Percentiles rank a stretch among this genome's conserved stretches.
Evolutionary conservation across 148 eudicot genomes (phyloP).

Genomic region (Linanthus parryae): DNA sequence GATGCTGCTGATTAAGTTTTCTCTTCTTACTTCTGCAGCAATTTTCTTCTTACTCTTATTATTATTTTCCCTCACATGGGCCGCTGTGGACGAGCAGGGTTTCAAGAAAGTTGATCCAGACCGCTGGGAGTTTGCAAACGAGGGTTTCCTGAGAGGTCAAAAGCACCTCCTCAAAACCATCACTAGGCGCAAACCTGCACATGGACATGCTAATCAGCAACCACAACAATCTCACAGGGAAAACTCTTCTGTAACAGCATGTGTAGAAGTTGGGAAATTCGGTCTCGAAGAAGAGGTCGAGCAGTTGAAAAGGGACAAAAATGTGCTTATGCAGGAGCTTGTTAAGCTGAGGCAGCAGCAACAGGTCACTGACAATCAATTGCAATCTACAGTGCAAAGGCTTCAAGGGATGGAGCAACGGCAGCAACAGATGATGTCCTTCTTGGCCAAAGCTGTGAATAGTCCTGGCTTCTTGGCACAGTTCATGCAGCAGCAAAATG

Average conservation of each 20-base stretch:
- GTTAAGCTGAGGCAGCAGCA: constrained; percentile 64
- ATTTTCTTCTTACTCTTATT: neutral
- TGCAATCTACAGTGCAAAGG: constrained; percentile 51
- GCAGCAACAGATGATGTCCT: constrained; percentile 75
- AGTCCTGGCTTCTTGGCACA: constrained; percentile 69
- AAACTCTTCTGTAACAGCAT: constrained; percentile 45
- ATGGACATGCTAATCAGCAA: constrained; percentile 31
- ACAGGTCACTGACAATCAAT: constrained; percentile 53
- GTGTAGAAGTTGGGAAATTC: constrained; percentile 69
- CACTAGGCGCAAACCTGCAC: constrained; percentile 43
- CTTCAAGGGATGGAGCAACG: constrained; percentile 68
- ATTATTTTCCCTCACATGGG: neutral
- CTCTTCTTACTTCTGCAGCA: neutral
- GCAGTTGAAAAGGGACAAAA: constrained; percentile 64
- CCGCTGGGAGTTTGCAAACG: constrained; percentile 74
- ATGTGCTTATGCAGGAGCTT: too few species aligned
- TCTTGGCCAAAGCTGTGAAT: constrained; percentile 59
- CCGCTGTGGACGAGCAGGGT: constrained; percentile 36
- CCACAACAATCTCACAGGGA: constrained; percentile 35
- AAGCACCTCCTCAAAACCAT: constrained; percentile 55
- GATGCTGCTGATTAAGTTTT: neutral
- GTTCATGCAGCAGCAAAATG: constrained; percentile 59
- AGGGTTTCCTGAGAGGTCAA: constrained; percentile 67
- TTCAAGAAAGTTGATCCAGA: constrained; percentile 76
- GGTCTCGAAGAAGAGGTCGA: constrained; percentile 72